Base-by-base conservation (phyloP, 768 basidiomycete species). In the Boletus rex-veris region DNA sequence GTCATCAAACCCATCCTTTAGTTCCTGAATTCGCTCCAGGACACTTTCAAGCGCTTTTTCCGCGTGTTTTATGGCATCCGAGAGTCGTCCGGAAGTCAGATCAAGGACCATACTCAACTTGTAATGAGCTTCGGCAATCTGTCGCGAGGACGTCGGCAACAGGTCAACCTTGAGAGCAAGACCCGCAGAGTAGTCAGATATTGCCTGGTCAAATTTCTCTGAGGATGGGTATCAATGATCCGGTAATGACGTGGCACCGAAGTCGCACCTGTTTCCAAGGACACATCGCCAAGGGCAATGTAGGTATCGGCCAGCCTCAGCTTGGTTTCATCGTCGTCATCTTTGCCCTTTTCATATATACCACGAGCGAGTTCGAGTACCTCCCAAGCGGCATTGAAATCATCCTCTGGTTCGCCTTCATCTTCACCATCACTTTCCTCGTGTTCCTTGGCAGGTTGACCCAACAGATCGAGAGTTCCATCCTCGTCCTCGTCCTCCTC, bases 361-460 rank as follows among this genome's bases (percentile, higher is more conserved):
- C 86, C 83, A 38, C 95, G 80, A 19, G 96, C 95, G 52, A 96
- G 83, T 61, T 99, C 97, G n/a, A 99, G 77, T 3, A 96, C 87
- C 66, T 97, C 91, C 94, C 96, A 99, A 12, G 97, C 93, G 24
- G 92, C 92, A 60, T 96, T 97, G 70, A 97, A 97, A 64, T 98
- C 97, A 61, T 99, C 97, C 63, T 97, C 96, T 0, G 91, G 92
- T 62, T 90, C 92, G 4, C 68, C 89, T 9, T 79, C 64, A 0
- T 80, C 83, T 4, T 77, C 81, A 0, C 78, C 83, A 0, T 75
- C 82, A 0, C 75, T 83, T 2, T 73, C 80, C 8, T 78, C 80
- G 1, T 65, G 70, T 50, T 80, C 79, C 53, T 80, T 76, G n/a
- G 71, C 71, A 33, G 80, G 77, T 56, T 83, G 77, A 2, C 74